Conservation (phyloP, 75 land plant genomes). For the Picea glauca region DNA sequence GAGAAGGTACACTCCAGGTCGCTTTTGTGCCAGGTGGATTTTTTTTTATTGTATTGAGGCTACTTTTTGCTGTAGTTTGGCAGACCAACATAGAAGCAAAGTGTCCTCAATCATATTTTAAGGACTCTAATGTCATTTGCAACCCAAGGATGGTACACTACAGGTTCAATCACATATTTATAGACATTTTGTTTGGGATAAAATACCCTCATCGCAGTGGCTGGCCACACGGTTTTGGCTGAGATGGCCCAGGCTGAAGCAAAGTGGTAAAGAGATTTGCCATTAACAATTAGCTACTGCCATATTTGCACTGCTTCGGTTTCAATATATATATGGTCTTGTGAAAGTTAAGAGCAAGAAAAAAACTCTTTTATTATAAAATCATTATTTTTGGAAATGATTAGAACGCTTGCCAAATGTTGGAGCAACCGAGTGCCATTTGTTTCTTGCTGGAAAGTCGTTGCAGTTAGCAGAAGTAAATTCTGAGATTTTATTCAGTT, state of each 20-base stretch:
- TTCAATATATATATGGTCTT: not conserved
- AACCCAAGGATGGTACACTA: not conserved
- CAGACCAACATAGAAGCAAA: not conserved
- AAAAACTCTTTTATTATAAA: not conserved
- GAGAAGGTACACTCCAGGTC: slow-evolving; percentile 12
- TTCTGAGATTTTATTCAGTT: not conserved
- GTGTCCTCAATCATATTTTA: not conserved
- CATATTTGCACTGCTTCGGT: not conserved
- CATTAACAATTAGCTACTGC: not conserved
- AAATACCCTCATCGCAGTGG: not conserved
- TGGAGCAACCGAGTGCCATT: not conserved
- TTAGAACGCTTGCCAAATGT: not conserved
- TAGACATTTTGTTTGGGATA: not conserved
- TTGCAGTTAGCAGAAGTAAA: not conserved
- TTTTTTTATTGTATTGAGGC: not conserved
- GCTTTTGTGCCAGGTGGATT: not conserved
- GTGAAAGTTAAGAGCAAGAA: not conserved
- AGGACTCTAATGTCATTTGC: no score
- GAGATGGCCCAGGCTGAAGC: not conserved
- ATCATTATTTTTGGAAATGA: not conserved
- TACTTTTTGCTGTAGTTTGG: not conserved
- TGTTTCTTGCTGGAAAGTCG: not conserved
- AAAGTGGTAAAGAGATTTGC: not conserved
- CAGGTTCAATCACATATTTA: not conserved
- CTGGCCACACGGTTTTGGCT: not conserved